Percentiles rank a stretch among this genome's conserved stretches.
Evolutionary conservation across 768 basidiomycete genomes (phyloP).

Genomic region (Leccinum boreale): DNA sequence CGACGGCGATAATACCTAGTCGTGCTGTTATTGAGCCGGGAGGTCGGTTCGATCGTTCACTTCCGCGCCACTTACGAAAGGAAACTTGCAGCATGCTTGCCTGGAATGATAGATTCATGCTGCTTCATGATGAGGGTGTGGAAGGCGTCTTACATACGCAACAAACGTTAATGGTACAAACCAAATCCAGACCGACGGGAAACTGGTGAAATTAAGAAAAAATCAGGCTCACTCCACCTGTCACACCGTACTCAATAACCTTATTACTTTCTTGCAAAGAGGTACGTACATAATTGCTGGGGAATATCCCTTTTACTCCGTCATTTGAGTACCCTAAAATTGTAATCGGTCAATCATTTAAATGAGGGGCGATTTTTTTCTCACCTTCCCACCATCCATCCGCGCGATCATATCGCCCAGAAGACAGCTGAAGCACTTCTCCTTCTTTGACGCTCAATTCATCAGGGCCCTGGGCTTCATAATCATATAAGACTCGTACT

Average conservation of each 20-base stretch:
- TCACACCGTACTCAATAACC: slow-evolving; percentile 20
- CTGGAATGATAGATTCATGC: slow-evolving; percentile 11
- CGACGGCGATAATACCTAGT: slow-evolving; percentile 14
- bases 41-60: slow-evolving; percentile 21
- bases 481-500: slow-evolving; percentile 85
- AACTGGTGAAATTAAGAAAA: not conserved
- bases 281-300: slow-evolving; percentile 78
- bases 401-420: slow-evolving; percentile 57
- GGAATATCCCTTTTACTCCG: slow-evolving; percentile 78
- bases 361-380: slow-evolving; percentile 20
- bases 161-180: slow-evolving; percentile 17
- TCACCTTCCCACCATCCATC: slow-evolving; percentile 89
- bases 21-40: slow-evolving; percentile 15
- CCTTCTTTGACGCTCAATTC: slow-evolving; percentile 65
- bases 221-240: slow-evolving; percentile 51
- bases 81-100: slow-evolving; percentile 20
- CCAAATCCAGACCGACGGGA: slow-evolving; percentile 8
- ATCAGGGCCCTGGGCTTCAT: slow-evolving; percentile 68
- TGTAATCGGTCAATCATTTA: slow-evolving; percentile 25
- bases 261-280: slow-evolving; percentile 11
- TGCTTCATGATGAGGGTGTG: slow-evolving; percentile 16
- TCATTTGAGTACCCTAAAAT: slow-evolving; percentile 53
- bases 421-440: slow-evolving; percentile 61
- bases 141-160: slow-evolving; percentile 24
- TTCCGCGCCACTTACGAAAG: slow-evolving; percentile 33